phyloP scores from a whole-genome alignment of 202 grass and related monocot species.

The Saccharum hybrid region DNA sequence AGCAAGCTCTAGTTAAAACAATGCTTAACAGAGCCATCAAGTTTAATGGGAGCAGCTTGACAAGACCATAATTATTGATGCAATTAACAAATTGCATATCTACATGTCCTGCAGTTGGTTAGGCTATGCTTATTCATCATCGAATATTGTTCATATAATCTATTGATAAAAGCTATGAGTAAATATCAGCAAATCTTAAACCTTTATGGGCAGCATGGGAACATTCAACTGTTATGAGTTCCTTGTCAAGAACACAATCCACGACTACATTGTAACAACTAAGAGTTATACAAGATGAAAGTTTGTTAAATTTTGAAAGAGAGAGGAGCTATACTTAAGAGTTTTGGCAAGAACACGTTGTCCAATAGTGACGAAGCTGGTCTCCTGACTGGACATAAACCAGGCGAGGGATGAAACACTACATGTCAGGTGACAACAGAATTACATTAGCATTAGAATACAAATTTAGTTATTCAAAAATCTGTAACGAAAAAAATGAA shows the following conservation, averaged over 20 bases:
- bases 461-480: slow-evolving; percentile 1
- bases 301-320: slow-evolving; percentile 29
- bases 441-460: slow-evolving; percentile 21
- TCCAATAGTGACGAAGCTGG: slow-evolving; percentile 94
- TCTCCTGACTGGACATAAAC: slow-evolving; percentile 99
- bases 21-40: background rate
- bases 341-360: slow-evolving; percentile 91
- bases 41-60: background rate
- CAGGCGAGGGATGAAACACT: slow-evolving; percentile 99
- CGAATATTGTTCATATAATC: background rate
- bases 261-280: slow-evolving; percentile 26
- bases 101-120: background rate
- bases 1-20: background rate
- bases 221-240: background rate
- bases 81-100: background rate
- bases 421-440: slow-evolving; percentile 38
- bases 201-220: background rate
- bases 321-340: slow-evolving; percentile 70
- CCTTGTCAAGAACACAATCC: background rate
- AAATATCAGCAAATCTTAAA: slow-evolving; percentile 6
- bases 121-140: background rate
- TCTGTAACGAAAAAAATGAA: background rate
- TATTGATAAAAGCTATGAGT: background rate
- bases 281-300: slow-evolving; percentile 24
- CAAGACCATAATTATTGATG: background rate